Evolutionary conservation across 208 protist species (phyloP).

Genomic region (Trypanosoma congolense): DNA sequence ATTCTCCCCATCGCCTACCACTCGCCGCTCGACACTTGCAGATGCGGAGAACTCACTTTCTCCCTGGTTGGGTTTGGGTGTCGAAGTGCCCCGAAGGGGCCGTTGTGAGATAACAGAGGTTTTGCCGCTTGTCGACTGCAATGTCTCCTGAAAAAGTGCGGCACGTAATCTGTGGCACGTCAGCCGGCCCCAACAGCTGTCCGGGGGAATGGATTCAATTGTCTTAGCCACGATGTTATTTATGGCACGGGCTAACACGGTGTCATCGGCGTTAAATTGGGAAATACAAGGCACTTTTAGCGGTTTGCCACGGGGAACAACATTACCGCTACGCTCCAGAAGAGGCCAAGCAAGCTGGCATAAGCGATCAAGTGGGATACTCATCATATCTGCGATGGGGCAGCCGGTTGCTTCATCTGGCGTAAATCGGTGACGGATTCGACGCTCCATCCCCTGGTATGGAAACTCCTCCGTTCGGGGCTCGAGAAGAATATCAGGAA

Average conservation of each 20-base stretch:
- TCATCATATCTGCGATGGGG: conserved; percentile 46
- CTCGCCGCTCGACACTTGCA: neutral
- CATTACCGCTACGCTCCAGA: conserved; percentile 14
- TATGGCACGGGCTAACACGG: conserved; percentile 8
- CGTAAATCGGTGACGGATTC: conserved; percentile 8
- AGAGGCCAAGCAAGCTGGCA: conserved; percentile 49
- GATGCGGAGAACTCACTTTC: neutral
- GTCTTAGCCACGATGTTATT: conserved; percentile 8
- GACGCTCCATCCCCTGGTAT: neutral
- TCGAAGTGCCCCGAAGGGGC: neutral
- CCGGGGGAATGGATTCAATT: neutral
- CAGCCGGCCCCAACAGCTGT: conserved; percentile 8
- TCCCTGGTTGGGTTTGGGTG: neutral
- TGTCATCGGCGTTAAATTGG: conserved; percentile 13
- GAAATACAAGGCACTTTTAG: conserved; percentile 5
- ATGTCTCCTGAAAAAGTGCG: conserved; percentile 14
- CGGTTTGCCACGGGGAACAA: neutral
- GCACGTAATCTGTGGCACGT: conserved; percentile 19
- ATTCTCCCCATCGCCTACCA: neutral
- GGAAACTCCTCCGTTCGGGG: neutral
- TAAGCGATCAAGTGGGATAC: conserved; percentile 28
- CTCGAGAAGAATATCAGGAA: conserved; percentile 2
- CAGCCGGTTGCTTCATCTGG: conserved; percentile 16
- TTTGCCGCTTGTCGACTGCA: conserved; percentile 13
- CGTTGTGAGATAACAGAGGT: conserved; percentile 4